Evolutionary conservation across 2,329 filamentous ascomycete species (phyloP), one percentile per base, ranked within the genome.

Genomic region (Epichloe hybrida): DNA sequence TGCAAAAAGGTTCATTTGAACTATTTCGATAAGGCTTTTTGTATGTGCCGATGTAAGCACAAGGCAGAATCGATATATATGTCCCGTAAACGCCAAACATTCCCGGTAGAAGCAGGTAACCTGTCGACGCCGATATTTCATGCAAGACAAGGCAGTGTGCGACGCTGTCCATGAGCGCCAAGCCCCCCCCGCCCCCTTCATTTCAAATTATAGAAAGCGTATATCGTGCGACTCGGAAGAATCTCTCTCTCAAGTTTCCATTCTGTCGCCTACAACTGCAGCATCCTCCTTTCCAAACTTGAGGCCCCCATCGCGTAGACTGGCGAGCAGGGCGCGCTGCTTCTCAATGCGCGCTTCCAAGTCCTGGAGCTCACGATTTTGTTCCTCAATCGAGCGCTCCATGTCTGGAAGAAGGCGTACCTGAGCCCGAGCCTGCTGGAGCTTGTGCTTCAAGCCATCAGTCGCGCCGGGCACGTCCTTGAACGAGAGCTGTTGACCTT

Each of bases 381-480:
- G 87, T 63, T 88, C 83, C 51, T 74, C 74, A 13, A 83, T 69
- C 5, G 72, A 76, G 49, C 86, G 75, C 17, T 79, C 71, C 63
- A 91, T 79, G 66, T 90, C 86, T 9, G 84, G 84, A 57, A 93
- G 66, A 31, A 72, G 70, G 61, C 75, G 73, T 49, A 89, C 72
- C 58, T 82, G 78, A 36, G 73, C 75, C 47, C 86, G 76, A 47
- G 90, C 89, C 57, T 83, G 84, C 64, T 89, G 84, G 52, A 97
- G 78, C 67, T 88, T 87, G 67, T 90, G 83, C 67, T 88, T 90
- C 59, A 96, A 74, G 37, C 79, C 77, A 61, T 88, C 86, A 1
- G 87, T 86, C 37, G 87, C 88, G 2, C 81, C 78, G 2, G 85
- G 81, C 15, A 97, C 78, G 58, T 95, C 85, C 65, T 95, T 94